phyloP scores from a whole-genome alignment of 768 basidiomycete genomes.

The Mycena sanguinolenta region DNA sequence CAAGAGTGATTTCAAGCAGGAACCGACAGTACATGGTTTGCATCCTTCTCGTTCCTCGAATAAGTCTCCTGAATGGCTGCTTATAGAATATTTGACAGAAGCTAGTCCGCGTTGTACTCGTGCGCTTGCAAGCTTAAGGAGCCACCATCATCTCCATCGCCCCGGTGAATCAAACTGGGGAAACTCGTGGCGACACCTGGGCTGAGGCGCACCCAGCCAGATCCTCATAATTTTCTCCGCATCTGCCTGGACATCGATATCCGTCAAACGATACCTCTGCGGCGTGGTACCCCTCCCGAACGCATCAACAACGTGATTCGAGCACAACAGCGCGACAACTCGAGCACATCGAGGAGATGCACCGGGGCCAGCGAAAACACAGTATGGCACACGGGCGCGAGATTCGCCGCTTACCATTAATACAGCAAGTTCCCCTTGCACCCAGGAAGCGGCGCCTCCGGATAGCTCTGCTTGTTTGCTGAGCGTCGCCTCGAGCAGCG shows the following conservation, averaged over 20 bases:
- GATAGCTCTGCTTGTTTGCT: constrained; percentile 70
- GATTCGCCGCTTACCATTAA: constrained; percentile 63
- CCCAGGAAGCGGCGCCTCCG: constrained; percentile 72
- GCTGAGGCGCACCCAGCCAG: constrained; percentile 1
- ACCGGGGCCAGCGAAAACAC: constrained; percentile 71
- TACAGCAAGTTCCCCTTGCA: constrained; percentile 75
- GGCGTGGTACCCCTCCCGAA: constrained; percentile 80
- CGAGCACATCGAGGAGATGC: constrained; percentile 71
- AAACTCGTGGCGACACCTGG: constrained; percentile 20
- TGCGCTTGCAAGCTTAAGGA: too few species aligned
- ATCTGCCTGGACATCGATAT: constrained; percentile 59
- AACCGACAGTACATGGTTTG: too few species aligned
- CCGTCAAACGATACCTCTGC: constrained; percentile 66
- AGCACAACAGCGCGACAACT: constrained; percentile 73
- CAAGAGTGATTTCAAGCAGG: too few species aligned
- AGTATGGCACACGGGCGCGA: constrained; percentile 61
- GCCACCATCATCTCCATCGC: constrained; percentile 21
- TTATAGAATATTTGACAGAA: too few species aligned
- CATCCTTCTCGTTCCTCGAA: too few species aligned
- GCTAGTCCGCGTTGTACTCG: too few species aligned
- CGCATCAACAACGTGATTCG: constrained; percentile 72
- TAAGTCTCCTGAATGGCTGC: too few species aligned
- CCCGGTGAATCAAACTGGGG: constrained; percentile 39
- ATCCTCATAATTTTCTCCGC: constrained; percentile 47
- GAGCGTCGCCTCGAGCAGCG: constrained; percentile 70